A percentile compares a stretch with the other conserved stretches of the same genome.
phyloP scores from a whole-genome alignment of 495 filamentous ascomycete genomes.

The Elasticomyces elasticus region DNA sequence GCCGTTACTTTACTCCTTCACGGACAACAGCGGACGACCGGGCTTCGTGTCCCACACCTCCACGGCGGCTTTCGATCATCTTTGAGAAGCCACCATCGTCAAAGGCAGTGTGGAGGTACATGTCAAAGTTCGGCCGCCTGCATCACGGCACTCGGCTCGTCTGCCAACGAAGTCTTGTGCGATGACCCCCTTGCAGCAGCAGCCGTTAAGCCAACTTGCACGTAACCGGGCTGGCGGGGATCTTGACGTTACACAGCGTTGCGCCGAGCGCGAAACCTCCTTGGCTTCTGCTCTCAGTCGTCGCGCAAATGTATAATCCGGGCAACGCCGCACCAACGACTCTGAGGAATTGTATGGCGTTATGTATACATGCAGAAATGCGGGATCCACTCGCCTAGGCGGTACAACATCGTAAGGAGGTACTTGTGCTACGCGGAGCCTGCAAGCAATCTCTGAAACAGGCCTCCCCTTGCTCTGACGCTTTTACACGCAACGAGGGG shows the following conservation, averaged over 20 bases:
- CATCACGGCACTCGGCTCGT: not conserved
- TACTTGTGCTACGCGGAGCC: not conserved
- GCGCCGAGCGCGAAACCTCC: not conserved
- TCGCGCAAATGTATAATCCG: not conserved
- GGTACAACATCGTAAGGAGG: not conserved
- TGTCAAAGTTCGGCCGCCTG: conserved; percentile 2
- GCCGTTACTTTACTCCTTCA: not conserved
- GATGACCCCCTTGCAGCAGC: not conserved
- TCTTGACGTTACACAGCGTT: not conserved
- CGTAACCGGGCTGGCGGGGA: not conserved
- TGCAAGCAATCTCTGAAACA: not conserved
- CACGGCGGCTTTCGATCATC: not conserved
- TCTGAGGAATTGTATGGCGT: not conserved
- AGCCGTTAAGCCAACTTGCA: not conserved
- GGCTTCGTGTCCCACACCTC: not conserved
- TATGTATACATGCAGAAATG: too few relatives aligned
- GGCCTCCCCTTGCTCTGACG: not conserved
- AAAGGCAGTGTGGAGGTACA: not conserved
- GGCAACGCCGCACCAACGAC: not conserved
- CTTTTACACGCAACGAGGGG: not conserved
- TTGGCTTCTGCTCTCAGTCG: not conserved
- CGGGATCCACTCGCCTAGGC: not conserved
- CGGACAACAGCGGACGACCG: not conserved
- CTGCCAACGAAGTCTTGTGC: not conserved
- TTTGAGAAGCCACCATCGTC: not conserved